Conservation (phyloP, 805 yeast genomes). For the Kodamaea neixiangensis region DNA sequence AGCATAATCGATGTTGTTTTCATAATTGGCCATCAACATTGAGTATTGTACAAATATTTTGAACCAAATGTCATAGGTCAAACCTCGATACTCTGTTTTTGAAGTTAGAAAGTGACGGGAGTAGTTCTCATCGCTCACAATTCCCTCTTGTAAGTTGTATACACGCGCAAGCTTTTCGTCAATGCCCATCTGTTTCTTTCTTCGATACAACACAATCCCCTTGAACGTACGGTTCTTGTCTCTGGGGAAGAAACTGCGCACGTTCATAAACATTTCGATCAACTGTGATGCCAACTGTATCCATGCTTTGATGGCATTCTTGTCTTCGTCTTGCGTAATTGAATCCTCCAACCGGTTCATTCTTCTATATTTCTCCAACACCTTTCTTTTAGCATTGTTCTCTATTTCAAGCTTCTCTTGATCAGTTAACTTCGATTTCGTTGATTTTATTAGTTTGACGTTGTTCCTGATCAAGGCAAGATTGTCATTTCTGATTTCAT, state of each 20-base stretch:
- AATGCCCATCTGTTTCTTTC: conserved; percentile 61
- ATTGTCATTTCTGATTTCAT: conserved; percentile 6
- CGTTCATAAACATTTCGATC: conserved; percentile 78
- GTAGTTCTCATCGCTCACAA: conserved; percentile 28
- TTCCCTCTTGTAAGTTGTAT: conserved; percentile 63
- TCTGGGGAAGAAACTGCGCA: conserved; percentile 74
- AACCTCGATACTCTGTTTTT: conserved; percentile 67
- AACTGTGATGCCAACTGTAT: conserved; percentile 78
- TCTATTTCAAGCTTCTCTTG: conserved; percentile 59
- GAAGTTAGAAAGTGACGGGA: conserved; percentile 46
- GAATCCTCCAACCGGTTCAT: conserved; percentile 50
- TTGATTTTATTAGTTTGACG: conserved; percentile 9
- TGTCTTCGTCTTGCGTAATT: conserved; percentile 39
- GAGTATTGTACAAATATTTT: conserved; percentile 79
- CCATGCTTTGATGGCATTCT: conserved; percentile 76
- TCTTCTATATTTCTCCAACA: conserved; percentile 55
- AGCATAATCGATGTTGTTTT: conserved; percentile 60
- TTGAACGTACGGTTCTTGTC: conserved; percentile 71
- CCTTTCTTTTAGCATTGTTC: conserved; percentile 56
- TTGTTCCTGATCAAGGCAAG: conserved; percentile 15
- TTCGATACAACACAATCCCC: conserved; percentile 63
- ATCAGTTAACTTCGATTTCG: conserved; percentile 27
- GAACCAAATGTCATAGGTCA: conserved; percentile 82
- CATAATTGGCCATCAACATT: conserved; percentile 60
- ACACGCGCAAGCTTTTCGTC: conserved; percentile 75